These are phyloP conservation scores for Mitragyna speciosa DNA, from an alignment of 257 asterid genomes.

Conservation along the genomic window DNA sequence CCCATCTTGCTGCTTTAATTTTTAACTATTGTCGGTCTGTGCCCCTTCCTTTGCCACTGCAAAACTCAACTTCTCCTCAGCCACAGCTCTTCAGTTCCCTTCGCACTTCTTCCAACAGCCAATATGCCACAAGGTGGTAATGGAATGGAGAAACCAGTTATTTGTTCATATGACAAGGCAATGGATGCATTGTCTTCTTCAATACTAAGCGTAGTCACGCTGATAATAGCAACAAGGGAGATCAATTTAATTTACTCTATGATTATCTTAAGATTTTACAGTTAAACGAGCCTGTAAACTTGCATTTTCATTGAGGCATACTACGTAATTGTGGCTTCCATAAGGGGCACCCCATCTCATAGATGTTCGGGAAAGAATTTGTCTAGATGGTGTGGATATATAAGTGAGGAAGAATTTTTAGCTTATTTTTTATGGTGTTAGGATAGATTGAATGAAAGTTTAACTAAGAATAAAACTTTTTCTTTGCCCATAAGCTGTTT, in stretches of 20 bases:
- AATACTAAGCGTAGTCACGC: constrained; percentile 91
- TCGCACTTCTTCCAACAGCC: background rate
- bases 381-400: constrained; percentile 69
- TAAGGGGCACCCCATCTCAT: constrained; percentile 98
- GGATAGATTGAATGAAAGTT: constrained; percentile 72
- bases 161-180: constrained; percentile 71
- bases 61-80: background rate
- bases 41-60: background rate
- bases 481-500: too few species aligned
- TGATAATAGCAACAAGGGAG: constrained; percentile 81
- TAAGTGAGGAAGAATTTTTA: constrained; percentile 81
- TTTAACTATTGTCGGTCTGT: background rate
- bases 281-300: constrained; percentile 78
- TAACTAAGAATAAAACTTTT: too few species aligned
- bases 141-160: constrained; percentile 34
- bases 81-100: background rate
- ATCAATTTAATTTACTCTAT: constrained; percentile 65
- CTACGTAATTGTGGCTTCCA: constrained; percentile 83
- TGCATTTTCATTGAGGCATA: constrained; percentile 86
- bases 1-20: background rate
- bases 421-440: constrained; percentile 94
- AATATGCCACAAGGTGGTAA: constrained; percentile 30
- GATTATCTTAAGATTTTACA: constrained; percentile 87
- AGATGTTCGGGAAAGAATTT: constrained; percentile 94
- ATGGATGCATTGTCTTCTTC: constrained; percentile 94